phyloP scores from a whole-genome alignment of 768 basidiomycete species.

The Pisolithus sp. region DNA sequence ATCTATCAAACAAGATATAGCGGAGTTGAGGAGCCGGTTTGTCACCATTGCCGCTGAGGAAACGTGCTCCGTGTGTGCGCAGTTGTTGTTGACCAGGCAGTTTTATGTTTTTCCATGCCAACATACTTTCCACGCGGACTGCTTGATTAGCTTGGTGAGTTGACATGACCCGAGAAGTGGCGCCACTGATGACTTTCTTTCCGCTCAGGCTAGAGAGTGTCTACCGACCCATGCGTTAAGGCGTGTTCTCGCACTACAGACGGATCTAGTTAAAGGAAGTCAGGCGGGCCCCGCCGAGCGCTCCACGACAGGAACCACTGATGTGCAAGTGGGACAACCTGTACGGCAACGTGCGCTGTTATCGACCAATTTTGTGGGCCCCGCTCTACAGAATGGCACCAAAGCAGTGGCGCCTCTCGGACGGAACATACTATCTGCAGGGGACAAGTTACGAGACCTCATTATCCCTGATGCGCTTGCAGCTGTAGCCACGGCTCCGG shows the following conservation, averaged over 20 bases:
- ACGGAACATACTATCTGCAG: constrained; percentile 78
- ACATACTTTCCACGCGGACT: constrained; percentile 96
- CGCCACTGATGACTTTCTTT: constrained; percentile 2
- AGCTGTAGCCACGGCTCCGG: constrained; percentile 67
- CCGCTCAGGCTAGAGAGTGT: constrained; percentile 79
- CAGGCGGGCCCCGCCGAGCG: constrained; percentile 29
- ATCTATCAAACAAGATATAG: constrained; percentile 88
- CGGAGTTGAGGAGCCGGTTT: constrained; percentile 78
- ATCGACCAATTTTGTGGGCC: constrained; percentile 64
- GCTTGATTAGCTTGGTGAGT: constrained; percentile 87
- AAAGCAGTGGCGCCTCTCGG: constrained; percentile 65
- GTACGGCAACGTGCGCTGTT: constrained; percentile 58
- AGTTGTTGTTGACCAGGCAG: constrained; percentile 75
- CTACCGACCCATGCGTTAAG: constrained; percentile 76
- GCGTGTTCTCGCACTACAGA: constrained; percentile 80
- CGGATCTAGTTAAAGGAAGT: constrained; percentile 63
- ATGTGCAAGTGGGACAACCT: constrained; percentile 36
- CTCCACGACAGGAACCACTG: constrained; percentile 26
- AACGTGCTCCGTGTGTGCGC: constrained; percentile 75
- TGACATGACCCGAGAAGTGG: not conserved
- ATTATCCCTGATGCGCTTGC: constrained; percentile 94
- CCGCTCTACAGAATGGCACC: constrained; percentile 51
- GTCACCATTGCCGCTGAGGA: constrained; percentile 87
- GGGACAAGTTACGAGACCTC: constrained; percentile 84
- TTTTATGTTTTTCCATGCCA: constrained; percentile 99